Evolutionary conservation across 2,329 filamentous ascomycete species (phyloP).

Genomic region (Hypoxylon sp.): DNA sequence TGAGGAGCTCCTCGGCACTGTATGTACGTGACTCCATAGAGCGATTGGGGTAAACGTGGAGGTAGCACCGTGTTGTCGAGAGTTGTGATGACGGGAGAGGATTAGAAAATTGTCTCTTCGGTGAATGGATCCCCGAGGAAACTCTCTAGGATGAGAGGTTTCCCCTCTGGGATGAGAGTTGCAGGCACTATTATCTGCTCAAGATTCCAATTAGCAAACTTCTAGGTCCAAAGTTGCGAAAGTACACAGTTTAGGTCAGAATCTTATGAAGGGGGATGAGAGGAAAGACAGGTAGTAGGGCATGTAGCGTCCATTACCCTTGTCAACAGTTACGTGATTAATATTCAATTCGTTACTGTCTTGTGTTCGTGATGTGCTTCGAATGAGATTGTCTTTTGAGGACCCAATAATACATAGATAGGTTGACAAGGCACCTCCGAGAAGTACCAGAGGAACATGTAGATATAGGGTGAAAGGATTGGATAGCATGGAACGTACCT

Average conservation of each 20-base stretch:
- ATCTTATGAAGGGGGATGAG: not conserved
- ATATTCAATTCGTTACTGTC: not conserved
- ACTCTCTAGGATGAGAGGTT: not conserved
- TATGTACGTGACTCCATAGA: conserved; percentile 63
- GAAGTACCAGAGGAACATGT: not conserved
- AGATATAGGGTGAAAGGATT: not conserved
- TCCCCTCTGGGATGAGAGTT: not conserved
- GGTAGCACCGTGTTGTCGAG: conserved; percentile 55
- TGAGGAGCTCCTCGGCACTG: conserved; percentile 62
- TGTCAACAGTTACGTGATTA: not conserved
- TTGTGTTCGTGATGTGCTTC: not conserved
- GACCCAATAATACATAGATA: not conserved
- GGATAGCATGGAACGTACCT: conserved; percentile 4
- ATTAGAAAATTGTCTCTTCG: conserved; percentile 53
- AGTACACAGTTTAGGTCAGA: conserved; percentile 13
- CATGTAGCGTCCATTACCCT: not conserved
- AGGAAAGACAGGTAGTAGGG: not conserved
- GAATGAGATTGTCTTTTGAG: not conserved
- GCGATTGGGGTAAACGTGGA: conserved; percentile 59
- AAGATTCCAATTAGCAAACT: conserved; percentile 52
- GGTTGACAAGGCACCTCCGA: not conserved
- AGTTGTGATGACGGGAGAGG: conserved; percentile 58
- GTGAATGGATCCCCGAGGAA: not conserved
- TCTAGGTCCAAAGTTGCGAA: conserved; percentile 58
- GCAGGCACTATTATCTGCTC: conserved; percentile 3